Base-by-base conservation (phyloP, 2,329 filamentous ascomycete species). In the Cladorrhinum sp. region DNA sequence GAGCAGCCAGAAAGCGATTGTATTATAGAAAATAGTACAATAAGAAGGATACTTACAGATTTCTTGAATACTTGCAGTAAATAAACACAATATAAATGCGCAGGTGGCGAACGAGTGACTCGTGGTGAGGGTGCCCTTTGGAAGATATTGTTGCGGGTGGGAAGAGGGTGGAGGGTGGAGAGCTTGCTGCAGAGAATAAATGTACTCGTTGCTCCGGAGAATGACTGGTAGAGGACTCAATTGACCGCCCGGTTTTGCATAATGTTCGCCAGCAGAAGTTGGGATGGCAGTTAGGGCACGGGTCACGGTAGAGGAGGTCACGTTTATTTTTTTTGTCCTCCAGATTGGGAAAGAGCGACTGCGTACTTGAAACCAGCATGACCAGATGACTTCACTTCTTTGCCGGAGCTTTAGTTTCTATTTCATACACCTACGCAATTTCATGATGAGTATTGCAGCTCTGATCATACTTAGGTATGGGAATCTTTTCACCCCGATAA, bases 91-190 rank as follows among this genome's bases (percentile, higher is more conserved):
- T 38, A 63, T 36, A 27, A 52, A 36, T 61, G 53, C 16, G 52
- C 10, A 38, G 32, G 23, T 62, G 51, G 24, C 22, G 60, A 59
- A 38, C 45, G 41, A 55, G 62, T 55, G 55, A 48, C 29, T 25
- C 25, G 13, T n/a, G 16, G 52, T 57, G 52, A 52, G 41, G 24
- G 27, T 27, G 53, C 53, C 18, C 27, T 53, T 51, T 55, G 38
- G 58, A 54, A 2, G 25, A 41, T 25, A 23, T 48, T 45, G 25
- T 49, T 2, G 22, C 20, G 50, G 38, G 51, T 55, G 41, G 36
- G 50, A 61, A 51, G n/a, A 50, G 50, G 38, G 16, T 24, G 20
- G 10, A 58, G 25, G 18, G 10, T 6, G 24, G 13, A n/a, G 49
- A 36, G 36, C 13, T 24, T 45, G 38, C 13, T 3, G 38, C 32